A percentile compares a stretch with the other conserved stretches of the same genome.
Evolutionary conservation across 768 basidiomycete genomes (phyloP).

Genomic region (Suillus cothurnatus): DNA sequence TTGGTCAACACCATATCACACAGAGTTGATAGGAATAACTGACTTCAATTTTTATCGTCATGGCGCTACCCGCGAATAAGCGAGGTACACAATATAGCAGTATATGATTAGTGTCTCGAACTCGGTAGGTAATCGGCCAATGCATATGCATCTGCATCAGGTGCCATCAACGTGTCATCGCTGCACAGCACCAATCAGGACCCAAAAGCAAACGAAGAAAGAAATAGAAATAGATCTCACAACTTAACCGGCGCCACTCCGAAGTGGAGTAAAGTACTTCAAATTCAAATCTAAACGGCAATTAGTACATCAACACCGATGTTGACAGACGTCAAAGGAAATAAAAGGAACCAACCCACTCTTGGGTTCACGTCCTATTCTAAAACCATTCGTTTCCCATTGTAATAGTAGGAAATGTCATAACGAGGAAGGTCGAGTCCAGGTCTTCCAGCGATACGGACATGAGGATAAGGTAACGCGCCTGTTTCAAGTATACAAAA

Average conservation of each 20-base stretch:
- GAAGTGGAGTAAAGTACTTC: slow-evolving; percentile 69
- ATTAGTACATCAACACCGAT: background rate
- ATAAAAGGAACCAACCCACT: slow-evolving; percentile 44
- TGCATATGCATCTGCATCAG: no score
- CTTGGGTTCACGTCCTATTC: slow-evolving; percentile 91
- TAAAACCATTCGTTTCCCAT: slow-evolving; percentile 95
- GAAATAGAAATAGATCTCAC: slow-evolving; percentile 32
- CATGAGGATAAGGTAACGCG: slow-evolving; percentile 88
- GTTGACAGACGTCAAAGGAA: background rate
- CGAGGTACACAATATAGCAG: slow-evolving; percentile 91
- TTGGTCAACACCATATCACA: background rate
- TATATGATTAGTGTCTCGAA: slow-evolving; percentile 93
- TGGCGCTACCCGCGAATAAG: slow-evolving; percentile 87
- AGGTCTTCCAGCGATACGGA: slow-evolving; percentile 28
- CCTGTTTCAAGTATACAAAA: slow-evolving; percentile 81
- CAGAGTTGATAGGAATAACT: no score
- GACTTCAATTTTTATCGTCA: slow-evolving; percentile 87
- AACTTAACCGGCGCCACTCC: slow-evolving; percentile 94
- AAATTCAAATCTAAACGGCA: slow-evolving; percentile 53
- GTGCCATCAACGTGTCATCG: slow-evolving; percentile 84
- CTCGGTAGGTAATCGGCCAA: slow-evolving; percentile 89
- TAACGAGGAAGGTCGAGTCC: slow-evolving; percentile 69
- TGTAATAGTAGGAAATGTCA: slow-evolving; percentile 86
- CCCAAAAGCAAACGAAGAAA: background rate
- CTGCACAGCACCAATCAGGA: slow-evolving; percentile 35